Base-by-base conservation (phyloP, 805 yeast species). In the Saturnispora saitoi region DNA sequence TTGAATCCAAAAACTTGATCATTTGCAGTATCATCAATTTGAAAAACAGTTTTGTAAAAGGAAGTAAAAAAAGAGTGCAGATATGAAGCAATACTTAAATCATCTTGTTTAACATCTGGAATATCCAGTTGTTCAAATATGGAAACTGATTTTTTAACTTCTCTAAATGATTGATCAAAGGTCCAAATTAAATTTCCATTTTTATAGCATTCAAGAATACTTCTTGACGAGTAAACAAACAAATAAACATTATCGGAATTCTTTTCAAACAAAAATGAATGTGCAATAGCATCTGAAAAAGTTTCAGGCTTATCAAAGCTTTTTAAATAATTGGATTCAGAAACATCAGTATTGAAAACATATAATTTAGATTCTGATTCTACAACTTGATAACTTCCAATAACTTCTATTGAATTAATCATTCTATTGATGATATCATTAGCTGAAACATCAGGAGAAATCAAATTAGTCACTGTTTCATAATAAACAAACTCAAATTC, bases 1-100 rank as follows among this genome's bases (percentile, higher is more conserved):
- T 63, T 57, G 31, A 73, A 69, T 1, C 82, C 82, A 63, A 78
- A 77, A 28, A 63, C 68, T 12, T 49, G 46, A 31, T 50, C 46
- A 36, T 40, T 22, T 19, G 14, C 19, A 26, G 32, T 43, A 32
- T 50, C 52, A 19, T 52, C 62, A 47, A n/a, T 52, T 32, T 51
- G 43, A 47, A 15, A 29, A 10, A 42, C 8, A 17, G 17, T 42
- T 9, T 42, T 28, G 20, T 30, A 42, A 19, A 42, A 14, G 14
- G 36, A 22, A 14, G 4, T 11, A 17, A 42, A 10, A 12, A 20
- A 19, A 28, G 17, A 8, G 4, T 9, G 7, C 15, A 42, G 7
- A 12, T 20, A 4, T 10, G 24, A 14, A 4, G 29, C 7, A 6
- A 42, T 8, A 15, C 26, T 17, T 29, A 6, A 19, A 12, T 29